Evolutionary conservation across 768 basidiomycete species (phyloP), one percentile per base, ranked within the genome.

Genomic region (Leccinum subgranulosum): DNA sequence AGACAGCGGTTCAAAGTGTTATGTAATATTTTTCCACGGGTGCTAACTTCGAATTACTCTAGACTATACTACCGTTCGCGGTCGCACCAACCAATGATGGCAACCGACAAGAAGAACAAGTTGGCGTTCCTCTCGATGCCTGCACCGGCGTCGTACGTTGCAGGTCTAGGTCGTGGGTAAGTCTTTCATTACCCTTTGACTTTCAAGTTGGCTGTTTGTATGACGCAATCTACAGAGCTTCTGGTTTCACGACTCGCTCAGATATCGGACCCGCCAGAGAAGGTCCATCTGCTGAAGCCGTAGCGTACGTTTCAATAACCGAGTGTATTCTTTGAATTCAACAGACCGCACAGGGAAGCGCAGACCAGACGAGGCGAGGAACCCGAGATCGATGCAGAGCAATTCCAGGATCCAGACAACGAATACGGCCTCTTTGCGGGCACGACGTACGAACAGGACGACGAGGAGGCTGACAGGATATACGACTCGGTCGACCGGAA

Each of bases 231-330:
- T 7, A 4, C 61, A 94, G 93, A 75, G 94, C 94, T 51, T 96
- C 94, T 48, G 94, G 94, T 57, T 98, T 98, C 75, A 98, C 96
- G 0, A 98, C 96, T 6, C 89, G 95, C 49, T 96, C 94, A 43
- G 97, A 98, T 85, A 98, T 99, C 58, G 97, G 97, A 69, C 97
- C 97, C 34, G 97, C 97, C 8, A 80, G 97, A 71, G 95, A 97
- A 68, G 94, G 93, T 0, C 94, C 95, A 0, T 92, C 91, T 17
- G 94, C 93, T 31, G 94, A 95, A 74, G 86, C 87, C 0, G 79
- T 96, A 51, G 95, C 92, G 88, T 92, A 64, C 50, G 89, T 82
- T 15, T 15, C 3, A n/a, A 2, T n/a, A n/a, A n/a, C 17, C 17
- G 17, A 2, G 17, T 39, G 8, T n/a, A 10, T 39, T n/a, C 17